Evolutionary conservation across 2,329 filamentous ascomycete species (phyloP), one percentile per base, ranked within the genome.

Genomic region (Talaromyces pinophilus): DNA sequence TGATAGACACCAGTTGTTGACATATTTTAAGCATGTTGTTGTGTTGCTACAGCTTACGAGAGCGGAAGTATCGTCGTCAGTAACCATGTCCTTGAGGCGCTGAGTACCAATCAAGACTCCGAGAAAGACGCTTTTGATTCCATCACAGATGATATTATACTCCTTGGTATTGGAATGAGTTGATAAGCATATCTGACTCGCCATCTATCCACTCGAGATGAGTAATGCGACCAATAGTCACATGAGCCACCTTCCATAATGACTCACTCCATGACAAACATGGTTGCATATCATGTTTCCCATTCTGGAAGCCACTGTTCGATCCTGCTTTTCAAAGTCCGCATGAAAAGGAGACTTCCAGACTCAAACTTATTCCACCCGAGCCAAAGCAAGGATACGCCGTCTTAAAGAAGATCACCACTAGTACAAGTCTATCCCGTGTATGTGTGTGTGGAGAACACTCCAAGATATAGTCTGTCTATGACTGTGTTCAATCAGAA

Each of bases 201-300:
- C 25, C 30, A 28, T 60, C 35, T 40, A 59, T 38, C 22, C 22
- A 22, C 10, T 59, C n/a, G 19, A 25, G 13, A 22, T 59, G 19
- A 42, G 13, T 44, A 19, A 40, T 44, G 38, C n/a, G 35, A 42
- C 57, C 57, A 40, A 13, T 50, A 63, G 52, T 59, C 62, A 64
- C 62, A 64, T 64, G 62, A 38, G 30, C 38, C 62, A 11, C 35
- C n/a, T 55, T n/a, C 40, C n/a, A 44, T 40, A 35, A 63, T 63
- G 30, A 54, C 59, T 62, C 22, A 55, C 30, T 11, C 33, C 46
- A 55, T 30, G 25, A 52, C 46, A 11, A 48, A 15, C 22, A 8
- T 46, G 28, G 30, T 63, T 48, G 25, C 52, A 59, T 57, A 59
- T 44, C 62, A 30, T 38, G 25, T 48, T 59, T 48, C 62, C 62